Base-by-base conservation (phyloP, 441 rosid species). In the Erodium trifolium region DNA sequence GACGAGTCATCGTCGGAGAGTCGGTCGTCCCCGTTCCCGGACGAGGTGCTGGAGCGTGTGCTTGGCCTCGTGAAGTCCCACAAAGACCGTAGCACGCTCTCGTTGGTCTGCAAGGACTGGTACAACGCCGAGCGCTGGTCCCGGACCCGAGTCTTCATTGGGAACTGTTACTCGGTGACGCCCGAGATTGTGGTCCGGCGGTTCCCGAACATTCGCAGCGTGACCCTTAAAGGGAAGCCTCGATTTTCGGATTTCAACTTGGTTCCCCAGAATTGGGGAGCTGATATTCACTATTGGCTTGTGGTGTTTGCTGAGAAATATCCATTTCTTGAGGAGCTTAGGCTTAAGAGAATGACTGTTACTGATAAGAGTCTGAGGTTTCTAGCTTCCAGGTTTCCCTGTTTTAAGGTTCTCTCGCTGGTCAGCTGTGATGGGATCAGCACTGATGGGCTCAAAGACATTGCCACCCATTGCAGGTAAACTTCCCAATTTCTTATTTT, bases 251-350 rank as follows among this genome's bases (percentile, higher is more conserved):
- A 88, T 70, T 88, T 88, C 77, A 86, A 82, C 75, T 73, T 88
- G 70, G 89, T 88, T 4, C 93, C 93, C 9, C 75, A 75, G 18
- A 75, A 88, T 49, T 88, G 89, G 93, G 93, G 93, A 0, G 90
- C 90, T 14, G 81, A 86, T 77, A 77, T 88, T 7, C 82, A 79
- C 16, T 65, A 83, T 0, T 88, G 93, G 93, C 84, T 88, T 3
- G 73, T 83, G 12, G 82, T 81, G 29, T 86, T 88, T 47, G 88
- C 87, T 4, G 72, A 74, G 2, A 70, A 79, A 17, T 86, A 83
- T 53, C 90, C 88, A 4, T 79, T 72, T 39, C 76, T 88, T 27
- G 88, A 88, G 75, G 90, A 82, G 79, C 77, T 88, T 17, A 78
- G 82, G 81, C 79, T 88, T 43, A 88, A 88, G 78, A 81, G 93